Base-by-base conservation (phyloP, 1,284 basidiomycete genomes). In the Macrocystidia cucumis region DNA sequence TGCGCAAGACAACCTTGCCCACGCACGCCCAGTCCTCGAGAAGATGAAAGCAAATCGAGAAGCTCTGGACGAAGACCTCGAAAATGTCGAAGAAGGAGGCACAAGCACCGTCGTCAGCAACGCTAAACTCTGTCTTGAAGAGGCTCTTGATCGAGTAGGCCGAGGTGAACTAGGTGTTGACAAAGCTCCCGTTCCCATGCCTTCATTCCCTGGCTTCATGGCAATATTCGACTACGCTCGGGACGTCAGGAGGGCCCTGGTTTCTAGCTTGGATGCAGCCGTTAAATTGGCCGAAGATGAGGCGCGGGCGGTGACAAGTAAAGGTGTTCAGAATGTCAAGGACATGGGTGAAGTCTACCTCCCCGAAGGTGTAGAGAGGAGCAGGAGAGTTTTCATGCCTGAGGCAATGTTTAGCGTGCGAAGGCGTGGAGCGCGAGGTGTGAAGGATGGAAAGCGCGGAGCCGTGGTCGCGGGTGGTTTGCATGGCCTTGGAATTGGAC, bases 351-450 rank as follows among this genome's bases (percentile, higher is more conserved):
- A 93, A 44, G 67, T 69, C 40, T 79, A 90, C 57, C 73, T 98
- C 7, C 91, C 93, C 0, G 69, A 71, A 19, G 82, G 78, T 38
- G 86, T 88, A n/a, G 85, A 90, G 54, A 69, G 83, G 29, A 79
- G 77, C 27, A 73, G 77, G 38, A 71, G 91, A 6, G 78, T 93
- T 8, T 98, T 99, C 68, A 81, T 91, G 63, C 89, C 95, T 8
- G 84, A 93, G 52, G 92, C 89, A 12, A 98, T 99, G 96, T 99
- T 98, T 63, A 74, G 72, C 33, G 59, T 67, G 12, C 59, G 65
- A 39, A 63, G 73, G 40, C 57, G 62, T 30, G 60, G 67, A 29
- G 71, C 67, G 43, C n/a, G 25, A 7, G 78, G 68, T 49, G 65
- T 66, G 35, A 54, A 59, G 32, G 63, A 65, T 51, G 59, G 55